Percentiles rank a stretch among this genome's conserved stretches.
Evolutionary conservation across 345 rosid species (phyloP).

Genomic region (Rhizophora apiculata): DNA sequence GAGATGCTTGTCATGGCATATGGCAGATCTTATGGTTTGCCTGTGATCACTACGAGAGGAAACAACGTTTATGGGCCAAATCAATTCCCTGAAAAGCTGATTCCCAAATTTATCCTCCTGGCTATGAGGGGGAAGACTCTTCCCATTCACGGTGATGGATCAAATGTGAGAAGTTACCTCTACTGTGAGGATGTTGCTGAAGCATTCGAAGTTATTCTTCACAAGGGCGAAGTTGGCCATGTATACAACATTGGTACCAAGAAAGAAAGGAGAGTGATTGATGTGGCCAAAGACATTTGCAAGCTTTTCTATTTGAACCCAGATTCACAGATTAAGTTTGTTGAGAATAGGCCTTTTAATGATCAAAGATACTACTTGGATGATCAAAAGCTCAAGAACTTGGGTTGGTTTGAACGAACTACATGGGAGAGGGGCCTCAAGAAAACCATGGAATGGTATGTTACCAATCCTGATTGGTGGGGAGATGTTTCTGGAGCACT

Average conservation of each 20-base stretch:
- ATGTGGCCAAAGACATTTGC: constrained; percentile 22
- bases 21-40: constrained; percentile 11
- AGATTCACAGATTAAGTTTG: constrained; percentile 15
- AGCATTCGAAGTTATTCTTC: constrained; percentile 20
- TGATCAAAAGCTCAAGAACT: constrained; percentile 18
- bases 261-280: constrained; percentile 23
- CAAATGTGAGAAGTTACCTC: constrained; percentile 20
- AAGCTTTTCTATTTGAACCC: constrained; percentile 16
- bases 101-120: constrained; percentile 10
- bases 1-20: constrained; percentile 17
- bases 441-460: constrained; percentile 24
- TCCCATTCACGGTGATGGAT: constrained; percentile 23
- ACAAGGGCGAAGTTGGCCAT: constrained; percentile 22
- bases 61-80: constrained; percentile 14
- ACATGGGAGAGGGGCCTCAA: constrained; percentile 17
- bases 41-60: constrained; percentile 9
- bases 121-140: constrained; percentile 16
- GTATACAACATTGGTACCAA: constrained; percentile 20
- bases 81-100: constrained; percentile 10
- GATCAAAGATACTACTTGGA: constrained; percentile 23
- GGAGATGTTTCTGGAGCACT: constrained; percentile 11
- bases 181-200: constrained; percentile 25
- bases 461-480: constrained; percentile 12
- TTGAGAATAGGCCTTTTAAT: constrained; percentile 22
- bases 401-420: constrained; percentile 22